Evolutionary conservation across 768 basidiomycete genomes (phyloP), one percentile per base, ranked within the genome.

Genomic region (Hydnomerulius pinastri): DNA sequence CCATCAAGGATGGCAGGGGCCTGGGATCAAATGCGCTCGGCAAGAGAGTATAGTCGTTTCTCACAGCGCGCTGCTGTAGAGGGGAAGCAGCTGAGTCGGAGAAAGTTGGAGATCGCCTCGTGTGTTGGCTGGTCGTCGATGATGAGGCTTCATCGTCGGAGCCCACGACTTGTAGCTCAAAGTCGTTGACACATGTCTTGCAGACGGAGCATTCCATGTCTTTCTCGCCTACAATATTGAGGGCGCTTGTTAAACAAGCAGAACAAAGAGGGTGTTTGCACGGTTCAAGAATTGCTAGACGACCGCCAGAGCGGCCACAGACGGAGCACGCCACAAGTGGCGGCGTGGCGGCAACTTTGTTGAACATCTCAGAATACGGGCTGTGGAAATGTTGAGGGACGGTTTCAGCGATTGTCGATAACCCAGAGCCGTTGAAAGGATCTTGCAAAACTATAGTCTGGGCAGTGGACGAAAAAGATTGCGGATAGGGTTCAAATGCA

Each of bases 151-250:
- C 65, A 8, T 71, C 67, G 27, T 69, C 63, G 37, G 54, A 42
- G 11, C 49, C 15, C 7, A 44, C 38, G 33, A 61, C 61, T 53
- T 70, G 66, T 17, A 90, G 68, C 38, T 80, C 78, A 65, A 92
- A 92, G 62, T 88, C 83, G 25, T 73, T 75, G 18, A 92, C 89
- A 28, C 80, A 78, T 33, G 66, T 68, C 59, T 84, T 85, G 70
- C 90, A 93, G 25, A 90, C 85, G 15, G 87, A 85, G 54, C 91
- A 93, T 51, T 85, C 80, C 80, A 92, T 89, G 50, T 88, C 86
- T 63, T 92, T 92, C 68, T 93, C 90, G 6, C 90, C 90, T 15
- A 92, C 91, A 44, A 92, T 92, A 57, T 93, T 93, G 44, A 93
- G 74, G 7, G 89, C 87, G 43, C 89, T 90, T 1, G 91, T 93